A percentile compares a stretch with the other conserved stretches of the same genome.
phyloP scores from a whole-genome alignment of 208 protist species.

The Acanthamoeba castellanii region DNA sequence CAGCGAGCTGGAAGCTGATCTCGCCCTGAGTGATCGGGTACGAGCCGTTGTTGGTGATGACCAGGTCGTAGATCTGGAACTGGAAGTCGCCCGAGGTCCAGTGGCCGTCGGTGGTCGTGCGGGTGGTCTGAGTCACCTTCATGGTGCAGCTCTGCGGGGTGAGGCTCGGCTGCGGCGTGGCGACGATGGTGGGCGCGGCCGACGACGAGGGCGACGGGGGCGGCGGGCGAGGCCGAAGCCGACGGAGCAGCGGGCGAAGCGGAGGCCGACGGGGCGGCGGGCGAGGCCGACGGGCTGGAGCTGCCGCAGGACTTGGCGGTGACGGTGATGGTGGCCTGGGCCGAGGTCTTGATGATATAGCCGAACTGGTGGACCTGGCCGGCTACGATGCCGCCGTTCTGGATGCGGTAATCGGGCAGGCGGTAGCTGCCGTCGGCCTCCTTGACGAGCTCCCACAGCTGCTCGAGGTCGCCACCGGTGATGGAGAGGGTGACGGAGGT shows the following conservation, averaged over 20 bases:
- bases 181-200: neutral
- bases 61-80: constrained; percentile 55
- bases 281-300: neutral
- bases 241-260: neutral
- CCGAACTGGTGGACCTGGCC: neutral
- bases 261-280: neutral
- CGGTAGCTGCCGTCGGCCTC: neutral
- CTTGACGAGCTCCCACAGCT: constrained; percentile 35
- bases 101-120: neutral
- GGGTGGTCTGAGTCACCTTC: neutral
- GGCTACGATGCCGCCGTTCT: neutral
- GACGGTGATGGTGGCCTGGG: constrained; percentile 12
- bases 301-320: neutral
- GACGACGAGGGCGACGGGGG: neutral
- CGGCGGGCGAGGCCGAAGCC: neutral
- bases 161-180: neutral
- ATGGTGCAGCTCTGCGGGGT: neutral
- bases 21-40: neutral
- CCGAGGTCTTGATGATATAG: constrained; percentile 1
- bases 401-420: neutral
- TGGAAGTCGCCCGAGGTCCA: neutral
- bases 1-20: neutral
- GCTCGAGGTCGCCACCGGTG: neutral
- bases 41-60: neutral
- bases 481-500: neutral